phyloP scores from a whole-genome alignment of 2,329 filamentous ascomycete species.

The Biscogniauxia sp. region DNA sequence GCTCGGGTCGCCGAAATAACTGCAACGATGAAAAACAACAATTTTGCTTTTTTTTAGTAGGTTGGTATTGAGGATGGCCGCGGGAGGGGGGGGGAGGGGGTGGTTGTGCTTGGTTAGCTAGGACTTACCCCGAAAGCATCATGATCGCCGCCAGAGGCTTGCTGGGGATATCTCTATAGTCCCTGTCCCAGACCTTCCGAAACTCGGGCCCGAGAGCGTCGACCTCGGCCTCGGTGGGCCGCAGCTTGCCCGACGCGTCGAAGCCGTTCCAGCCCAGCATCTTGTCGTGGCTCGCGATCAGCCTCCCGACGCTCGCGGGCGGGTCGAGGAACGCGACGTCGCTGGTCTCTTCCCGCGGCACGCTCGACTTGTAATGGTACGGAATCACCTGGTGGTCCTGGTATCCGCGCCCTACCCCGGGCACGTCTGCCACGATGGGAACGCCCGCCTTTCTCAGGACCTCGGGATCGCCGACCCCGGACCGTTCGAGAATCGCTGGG shows the following conservation, averaged over 20 bases:
- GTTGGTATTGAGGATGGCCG: background rate
- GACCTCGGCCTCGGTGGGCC: slow-evolving; percentile 20
- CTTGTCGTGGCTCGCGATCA: slow-evolving; percentile 13
- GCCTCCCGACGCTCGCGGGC: slow-evolving; percentile 1
- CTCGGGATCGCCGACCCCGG: slow-evolving; percentile 45
- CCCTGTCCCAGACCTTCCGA: slow-evolving; percentile 17
- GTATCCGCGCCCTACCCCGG: slow-evolving; percentile 46
- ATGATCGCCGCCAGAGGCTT: slow-evolving; percentile 17
- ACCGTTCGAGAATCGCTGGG: slow-evolving; percentile 49
- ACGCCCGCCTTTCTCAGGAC: slow-evolving; percentile 39
- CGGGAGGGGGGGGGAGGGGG: too few relatives aligned
- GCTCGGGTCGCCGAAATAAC: slow-evolving; percentile 3
- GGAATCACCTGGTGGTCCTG: slow-evolving; percentile 50
- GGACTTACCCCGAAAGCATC: slow-evolving; percentile 3
- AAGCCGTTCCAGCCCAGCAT: slow-evolving; percentile 22
- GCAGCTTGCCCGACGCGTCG: slow-evolving; percentile 19
- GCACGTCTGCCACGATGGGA: slow-evolving; percentile 38
- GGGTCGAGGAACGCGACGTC: slow-evolving; percentile 11
- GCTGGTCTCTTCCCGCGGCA: slow-evolving; percentile 15
- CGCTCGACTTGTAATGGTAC: slow-evolving; percentile 40
- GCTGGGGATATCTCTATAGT: slow-evolving; percentile 17
- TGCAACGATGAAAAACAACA: background rate
- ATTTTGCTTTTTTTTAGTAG: too few relatives aligned
- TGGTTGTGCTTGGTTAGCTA: too few relatives aligned
- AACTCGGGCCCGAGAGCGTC: slow-evolving; percentile 20